A percentile compares a stretch with the other conserved stretches of the same genome.
Conservation (phyloP, 495 filamentous ascomycete genomes). For the Parmelia sp. region DNA sequence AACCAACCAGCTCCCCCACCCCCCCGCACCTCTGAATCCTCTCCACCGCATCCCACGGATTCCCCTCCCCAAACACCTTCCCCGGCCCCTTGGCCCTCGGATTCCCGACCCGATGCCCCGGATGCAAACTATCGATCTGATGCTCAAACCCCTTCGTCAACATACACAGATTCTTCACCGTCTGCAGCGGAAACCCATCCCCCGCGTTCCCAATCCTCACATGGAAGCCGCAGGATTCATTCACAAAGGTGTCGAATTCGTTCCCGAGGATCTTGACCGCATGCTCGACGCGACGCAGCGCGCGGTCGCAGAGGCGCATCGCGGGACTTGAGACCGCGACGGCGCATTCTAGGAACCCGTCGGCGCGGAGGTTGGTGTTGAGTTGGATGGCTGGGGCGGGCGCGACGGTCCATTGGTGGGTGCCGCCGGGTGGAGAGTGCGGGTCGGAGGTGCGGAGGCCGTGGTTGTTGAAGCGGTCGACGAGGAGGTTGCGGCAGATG, state of each 20-base stretch:
- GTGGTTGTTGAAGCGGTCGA: neutral
- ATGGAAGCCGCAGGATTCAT: constrained; percentile 17
- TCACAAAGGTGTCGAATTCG: neutral
- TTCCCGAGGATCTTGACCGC: neutral
- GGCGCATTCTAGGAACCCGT: neutral
- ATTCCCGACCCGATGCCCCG: constrained; percentile 3
- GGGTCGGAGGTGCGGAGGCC: neutral
- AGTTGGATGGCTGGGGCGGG: neutral
- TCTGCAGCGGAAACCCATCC: constrained; percentile 14
- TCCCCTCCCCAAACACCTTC: neutral
- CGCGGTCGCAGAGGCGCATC: neutral
- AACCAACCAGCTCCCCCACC: neutral
- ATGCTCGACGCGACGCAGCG: neutral
- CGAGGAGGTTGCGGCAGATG: neutral
- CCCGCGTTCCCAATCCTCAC: constrained; percentile 14
- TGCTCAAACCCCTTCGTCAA: constrained; percentile 13
- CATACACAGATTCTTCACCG: constrained; percentile 14
- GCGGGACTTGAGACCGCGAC: constrained; percentile 13
- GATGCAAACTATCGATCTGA: constrained; percentile 16
- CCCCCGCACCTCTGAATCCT: neutral
- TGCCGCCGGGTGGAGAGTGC: neutral
- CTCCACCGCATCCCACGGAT: neutral
- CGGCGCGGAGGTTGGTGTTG: neutral
- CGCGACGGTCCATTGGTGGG: constrained; percentile 13
- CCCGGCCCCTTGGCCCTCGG: neutral